Base-by-base conservation (phyloP, 805 yeast species). In the Blastobotrys muscicola region DNA sequence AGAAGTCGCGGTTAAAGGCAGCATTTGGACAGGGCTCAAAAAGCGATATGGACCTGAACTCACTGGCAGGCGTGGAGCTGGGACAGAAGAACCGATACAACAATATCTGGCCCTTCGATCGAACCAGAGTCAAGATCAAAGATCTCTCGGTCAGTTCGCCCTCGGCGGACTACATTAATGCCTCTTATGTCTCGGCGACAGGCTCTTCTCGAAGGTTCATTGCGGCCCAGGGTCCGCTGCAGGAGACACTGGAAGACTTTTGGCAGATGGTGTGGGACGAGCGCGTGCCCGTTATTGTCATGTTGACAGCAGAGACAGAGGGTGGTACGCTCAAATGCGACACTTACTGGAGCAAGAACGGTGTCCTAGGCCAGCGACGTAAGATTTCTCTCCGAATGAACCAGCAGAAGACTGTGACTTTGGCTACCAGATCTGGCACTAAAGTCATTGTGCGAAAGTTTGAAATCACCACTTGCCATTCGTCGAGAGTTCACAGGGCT, bases 151-250 rank as follows among this genome's bases (percentile, higher is more conserved):
- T 35, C 23, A 39, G 41, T 33, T 41, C 44, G 20, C 39, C 44
- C 11, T 35, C 44, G 3, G 39, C 34, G n/a, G 86, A 80, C 57
- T 89, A 90, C 59, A 84, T 89, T 52, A 89, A 89, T 62, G 98
- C 97, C 0, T 82, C 85, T 39, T 83, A 80, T 60, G 62, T 85
- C 30, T 41, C 51, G 49, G 55, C 74, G 53, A 51, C 56, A 53
- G 37, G 62, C 55, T 56, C 66, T 50, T 50, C 50, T 8, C 53
- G 59, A 33, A 70, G 72, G 34, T 83, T 81, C 56, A 87, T 90
- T 54, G 97, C 97, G 1, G 80, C 97, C 1, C 98, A 90, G 57
- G 98, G 95, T 2, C 97, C 98, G 2, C 62, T 90, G 45, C 68
- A 70, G 1, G 78, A 76, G 31, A 86, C 98, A 0, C 73, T 84